Percentiles rank a stretch among this genome's conserved stretches.
These are phyloP conservation scores for Kodamaea sp. DNA, from an alignment of 1,139 yeast genomes.

Conservation along the genomic window DNA sequence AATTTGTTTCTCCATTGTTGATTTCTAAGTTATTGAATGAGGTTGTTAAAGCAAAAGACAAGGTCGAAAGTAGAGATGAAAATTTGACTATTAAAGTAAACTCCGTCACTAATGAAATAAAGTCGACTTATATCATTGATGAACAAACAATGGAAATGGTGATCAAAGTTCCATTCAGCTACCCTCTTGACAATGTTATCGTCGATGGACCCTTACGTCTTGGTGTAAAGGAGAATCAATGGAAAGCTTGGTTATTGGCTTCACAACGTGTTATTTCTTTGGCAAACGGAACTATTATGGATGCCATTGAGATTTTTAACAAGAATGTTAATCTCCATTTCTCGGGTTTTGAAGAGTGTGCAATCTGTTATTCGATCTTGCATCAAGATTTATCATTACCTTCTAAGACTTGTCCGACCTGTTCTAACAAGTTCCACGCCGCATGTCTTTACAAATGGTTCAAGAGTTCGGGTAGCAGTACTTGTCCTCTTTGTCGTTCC, in stretches of 20 bases:
- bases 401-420: conserved; percentile 80
- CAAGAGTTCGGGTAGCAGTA: conserved; percentile 84
- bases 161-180: conserved; percentile 64
- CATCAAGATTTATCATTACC: conserved; percentile 93
- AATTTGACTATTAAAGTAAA: conserved; percentile 63
- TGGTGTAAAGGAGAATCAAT: conserved; percentile 88
- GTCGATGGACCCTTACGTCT: conserved; percentile 78
- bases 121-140: conserved; percentile 73
- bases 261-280: conserved; percentile 77
- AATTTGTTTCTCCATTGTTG: conserved; percentile 60
- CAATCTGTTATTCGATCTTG: conserved; percentile 87
- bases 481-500: conserved; percentile 92
- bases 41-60: conserved; percentile 43
- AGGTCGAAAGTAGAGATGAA: conserved; percentile 45
- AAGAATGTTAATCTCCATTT: conserved; percentile 79
- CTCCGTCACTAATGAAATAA: conserved; percentile 62
- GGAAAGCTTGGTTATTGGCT: conserved; percentile 95
- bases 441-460: conserved; percentile 97
- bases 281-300: conserved; percentile 75
- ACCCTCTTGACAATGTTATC: conserved; percentile 68
- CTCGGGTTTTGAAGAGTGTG: conserved; percentile 93
- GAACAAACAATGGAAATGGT: conserved; percentile 84
- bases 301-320: conserved; percentile 78
- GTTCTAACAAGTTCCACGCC: conserved; percentile 94
- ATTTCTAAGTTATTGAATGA: conserved; percentile 55